Conservation (phyloP, 768 basidiomycete species). For the Baorangia bicolor region DNA sequence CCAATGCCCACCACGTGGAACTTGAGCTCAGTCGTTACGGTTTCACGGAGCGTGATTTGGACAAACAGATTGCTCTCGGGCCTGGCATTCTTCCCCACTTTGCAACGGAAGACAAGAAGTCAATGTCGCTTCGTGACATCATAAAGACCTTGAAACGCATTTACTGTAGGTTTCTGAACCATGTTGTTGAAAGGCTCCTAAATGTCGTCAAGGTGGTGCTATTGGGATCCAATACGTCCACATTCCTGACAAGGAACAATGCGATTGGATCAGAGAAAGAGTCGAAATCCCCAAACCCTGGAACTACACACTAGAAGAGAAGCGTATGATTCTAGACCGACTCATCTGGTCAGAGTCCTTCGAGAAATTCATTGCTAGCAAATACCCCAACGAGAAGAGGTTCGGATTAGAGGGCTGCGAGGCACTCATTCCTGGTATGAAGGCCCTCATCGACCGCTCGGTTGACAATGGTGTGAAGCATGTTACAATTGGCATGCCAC, state of each 20-base stretch:
- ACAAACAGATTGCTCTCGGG: conserved; percentile 91
- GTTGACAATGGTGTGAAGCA: conserved; percentile 96
- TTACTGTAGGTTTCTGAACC: conserved; percentile 67
- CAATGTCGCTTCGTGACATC: conserved; percentile 89
- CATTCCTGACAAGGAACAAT: conserved; percentile 97
- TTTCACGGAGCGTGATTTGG: conserved; percentile 90
- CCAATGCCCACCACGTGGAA: conserved; percentile 76
- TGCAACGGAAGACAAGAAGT: conserved; percentile 78
- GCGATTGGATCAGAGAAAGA: conserved; percentile 98
- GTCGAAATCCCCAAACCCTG: conserved; percentile 94
- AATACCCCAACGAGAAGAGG: conserved; percentile 99
- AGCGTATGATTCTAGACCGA: conserved; percentile 97
- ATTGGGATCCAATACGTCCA: conserved; percentile 92
- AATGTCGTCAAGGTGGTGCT: conserved; percentile 60
- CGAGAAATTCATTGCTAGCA: conserved; percentile 97
- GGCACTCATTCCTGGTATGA: conserved; percentile 98
- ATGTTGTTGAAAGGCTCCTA: neutral
- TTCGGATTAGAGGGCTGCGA: conserved; percentile 99
- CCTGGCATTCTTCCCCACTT: conserved; percentile 97
- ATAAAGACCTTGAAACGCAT: conserved; percentile 88
- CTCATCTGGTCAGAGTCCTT: conserved; percentile 99
- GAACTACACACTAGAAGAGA: conserved; percentile 98
- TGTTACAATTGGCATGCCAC: conserved; percentile 98
- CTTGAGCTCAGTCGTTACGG: conserved; percentile 93
- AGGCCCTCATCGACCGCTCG: conserved; percentile 97